Conservation (phyloP, 2,329 filamentous ascomycete species). For the Alternaria ventricosa region DNA sequence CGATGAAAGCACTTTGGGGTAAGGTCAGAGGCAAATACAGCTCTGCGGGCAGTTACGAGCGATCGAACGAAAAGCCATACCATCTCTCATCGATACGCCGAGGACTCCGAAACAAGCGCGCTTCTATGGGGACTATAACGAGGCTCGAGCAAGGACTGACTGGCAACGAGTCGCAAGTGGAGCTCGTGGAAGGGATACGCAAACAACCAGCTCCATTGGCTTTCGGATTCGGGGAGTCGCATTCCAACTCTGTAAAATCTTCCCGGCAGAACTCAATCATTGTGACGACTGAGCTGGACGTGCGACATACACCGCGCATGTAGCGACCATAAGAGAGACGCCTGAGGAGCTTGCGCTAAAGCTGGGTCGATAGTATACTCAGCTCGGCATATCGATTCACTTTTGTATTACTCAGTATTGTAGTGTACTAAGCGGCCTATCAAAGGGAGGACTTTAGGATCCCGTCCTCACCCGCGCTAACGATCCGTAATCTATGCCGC, state of each 20-base stretch:
- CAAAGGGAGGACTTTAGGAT: background rate
- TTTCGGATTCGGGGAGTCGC: background rate
- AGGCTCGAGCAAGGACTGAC: background rate
- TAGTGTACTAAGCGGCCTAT: background rate
- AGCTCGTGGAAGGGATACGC: background rate
- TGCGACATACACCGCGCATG: background rate
- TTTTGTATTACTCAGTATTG: background rate
- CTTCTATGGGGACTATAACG: background rate
- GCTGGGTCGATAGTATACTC: accelerated
- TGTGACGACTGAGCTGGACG: background rate
- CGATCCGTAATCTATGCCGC: background rate
- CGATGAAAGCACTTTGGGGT: conserved; percentile 3
- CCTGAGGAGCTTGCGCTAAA: background rate
- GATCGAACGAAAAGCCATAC: background rate
- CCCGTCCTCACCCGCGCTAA: background rate
- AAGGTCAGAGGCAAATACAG: background rate
- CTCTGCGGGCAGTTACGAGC: background rate
- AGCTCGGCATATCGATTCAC: background rate
- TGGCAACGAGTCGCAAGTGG: background rate
- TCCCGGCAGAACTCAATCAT: background rate
- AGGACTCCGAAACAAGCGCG: background rate
- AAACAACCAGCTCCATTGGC: background rate
- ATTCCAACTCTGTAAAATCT: too few relatives aligned
- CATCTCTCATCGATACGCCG: background rate
- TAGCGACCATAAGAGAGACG: background rate